A percentile compares a stretch with the other conserved stretches of the same genome.
Evolutionary conservation across 352 stramenopile species (phyloP).

Genomic region (Aphanomyces invadans): DNA sequence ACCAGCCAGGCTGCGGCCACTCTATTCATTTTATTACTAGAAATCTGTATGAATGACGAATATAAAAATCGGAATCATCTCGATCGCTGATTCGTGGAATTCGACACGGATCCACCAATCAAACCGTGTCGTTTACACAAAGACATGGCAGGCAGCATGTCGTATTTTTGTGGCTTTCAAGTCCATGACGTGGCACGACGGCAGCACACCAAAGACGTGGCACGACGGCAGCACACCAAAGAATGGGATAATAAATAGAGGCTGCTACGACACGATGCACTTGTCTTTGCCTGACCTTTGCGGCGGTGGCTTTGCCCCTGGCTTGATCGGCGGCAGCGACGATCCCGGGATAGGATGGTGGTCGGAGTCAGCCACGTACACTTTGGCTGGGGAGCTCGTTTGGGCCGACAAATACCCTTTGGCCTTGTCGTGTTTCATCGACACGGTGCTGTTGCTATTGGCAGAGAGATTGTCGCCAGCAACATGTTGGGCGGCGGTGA

Average conservation of each 20-base stretch:
- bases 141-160: neutral
- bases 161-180: neutral
- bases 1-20: neutral
- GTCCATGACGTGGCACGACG: neutral
- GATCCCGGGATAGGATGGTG: neutral
- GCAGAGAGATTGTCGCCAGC: no score
- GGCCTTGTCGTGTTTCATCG: neutral
- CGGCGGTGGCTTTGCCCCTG: neutral
- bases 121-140: neutral
- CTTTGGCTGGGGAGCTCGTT: slow-evolving; percentile 3
- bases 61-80: no score
- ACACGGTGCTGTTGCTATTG: neutral
- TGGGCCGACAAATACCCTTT: neutral
- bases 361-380: neutral
- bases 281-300: slow-evolving; percentile 12
- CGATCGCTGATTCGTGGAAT: neutral
- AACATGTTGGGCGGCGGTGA: neutral
- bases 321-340: slow-evolving; percentile 8
- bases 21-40: no score
- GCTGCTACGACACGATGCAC: slow-evolving; percentile 16
- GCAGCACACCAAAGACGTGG: no score
- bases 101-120: neutral
- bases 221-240: no score
- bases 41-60: no score
- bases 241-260: slow-evolving; percentile 9